These are phyloP conservation scores for Quercus variabilis DNA, from an alignment of 306 rosid genomes.

Conservation along the genomic window DNA sequence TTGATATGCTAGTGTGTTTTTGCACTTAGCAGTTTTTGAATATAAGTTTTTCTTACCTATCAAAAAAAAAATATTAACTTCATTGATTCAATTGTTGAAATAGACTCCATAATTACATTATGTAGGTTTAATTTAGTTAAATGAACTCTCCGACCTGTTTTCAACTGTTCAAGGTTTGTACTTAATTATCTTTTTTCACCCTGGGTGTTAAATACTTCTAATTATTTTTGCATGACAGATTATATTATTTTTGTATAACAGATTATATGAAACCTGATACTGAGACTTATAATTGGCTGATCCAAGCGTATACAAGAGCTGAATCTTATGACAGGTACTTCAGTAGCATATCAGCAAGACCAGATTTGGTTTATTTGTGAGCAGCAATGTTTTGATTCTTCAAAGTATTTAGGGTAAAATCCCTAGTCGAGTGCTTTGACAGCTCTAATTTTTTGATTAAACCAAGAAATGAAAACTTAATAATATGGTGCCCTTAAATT, in stretches of 20 bases:
- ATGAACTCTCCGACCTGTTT: constrained; percentile 4
- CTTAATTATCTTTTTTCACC: background rate
- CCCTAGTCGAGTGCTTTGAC: background rate
- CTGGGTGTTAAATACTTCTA: background rate
- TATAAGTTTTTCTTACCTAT: no score
- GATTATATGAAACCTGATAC: constrained; percentile 93
- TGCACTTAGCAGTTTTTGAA: no score
- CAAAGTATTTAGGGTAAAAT: no score
- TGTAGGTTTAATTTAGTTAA: background rate
- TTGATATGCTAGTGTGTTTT: no score
- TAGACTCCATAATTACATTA: background rate
- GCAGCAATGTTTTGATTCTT: no score
- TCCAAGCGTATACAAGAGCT: constrained; percentile 97
- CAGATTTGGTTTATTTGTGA: background rate
- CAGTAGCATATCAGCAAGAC: background rate
- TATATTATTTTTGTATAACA: constrained; percentile 46
- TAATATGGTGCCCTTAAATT: no score
- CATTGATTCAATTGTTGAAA: background rate
- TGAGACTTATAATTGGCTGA: constrained; percentile 96
- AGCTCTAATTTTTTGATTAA: background rate
- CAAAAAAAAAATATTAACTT: background rate
- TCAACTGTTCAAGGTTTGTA: constrained; percentile 18
- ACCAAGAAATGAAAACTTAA: background rate
- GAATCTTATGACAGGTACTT: constrained; percentile 94
- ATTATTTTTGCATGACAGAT: constrained; percentile 43